These are phyloP conservation scores for Lachnellula arida DNA, from an alignment of 2,329 filamentous ascomycete species.

Conservation along the genomic window DNA sequence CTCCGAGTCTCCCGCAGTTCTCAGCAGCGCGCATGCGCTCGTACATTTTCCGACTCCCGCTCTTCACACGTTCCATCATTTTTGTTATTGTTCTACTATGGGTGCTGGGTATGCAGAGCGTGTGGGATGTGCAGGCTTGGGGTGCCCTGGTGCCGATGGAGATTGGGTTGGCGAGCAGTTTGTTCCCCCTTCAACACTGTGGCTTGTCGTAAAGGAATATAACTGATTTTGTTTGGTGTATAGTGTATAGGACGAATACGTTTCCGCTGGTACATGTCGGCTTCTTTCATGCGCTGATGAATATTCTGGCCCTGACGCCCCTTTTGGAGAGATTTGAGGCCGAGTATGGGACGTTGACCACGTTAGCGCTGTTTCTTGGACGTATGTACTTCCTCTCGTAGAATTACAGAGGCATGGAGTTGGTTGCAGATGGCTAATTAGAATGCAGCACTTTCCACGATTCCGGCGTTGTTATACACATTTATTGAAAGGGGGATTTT, in stretches of 20 bases:
- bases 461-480: slow-evolving; percentile 79
- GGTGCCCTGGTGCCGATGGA: slow-evolving; percentile 73
- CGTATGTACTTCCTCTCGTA: slow-evolving; percentile 54
- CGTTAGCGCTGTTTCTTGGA: slow-evolving; percentile 83
- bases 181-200: slow-evolving; percentile 32
- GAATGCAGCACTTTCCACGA: slow-evolving; percentile 62
- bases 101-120: slow-evolving; percentile 61
- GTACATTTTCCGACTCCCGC: slow-evolving; percentile 78
- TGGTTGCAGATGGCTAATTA: slow-evolving; percentile 9
- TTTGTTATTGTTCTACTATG: slow-evolving; percentile 64
- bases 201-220: neutral
- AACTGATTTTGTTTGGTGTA: slow-evolving; percentile 1
- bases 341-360: slow-evolving; percentile 85
- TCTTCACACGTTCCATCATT: slow-evolving; percentile 74
- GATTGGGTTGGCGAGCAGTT: slow-evolving; percentile 67
- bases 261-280: slow-evolving; percentile 83
- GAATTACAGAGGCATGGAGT: neutral
- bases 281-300: slow-evolving; percentile 75
- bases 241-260: slow-evolving; percentile 90
- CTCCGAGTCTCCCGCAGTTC: slow-evolving; percentile 43
- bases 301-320: slow-evolving; percentile 76
- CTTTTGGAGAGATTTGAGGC: slow-evolving; percentile 89
- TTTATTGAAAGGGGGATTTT: slow-evolving; percentile 71
- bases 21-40: slow-evolving; percentile 71
- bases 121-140: slow-evolving; percentile 72